A percentile compares a stretch with the other conserved stretches of the same genome.
Conservation (phyloP, 73 alveolate species). For the Diophrys sp. region DNA sequence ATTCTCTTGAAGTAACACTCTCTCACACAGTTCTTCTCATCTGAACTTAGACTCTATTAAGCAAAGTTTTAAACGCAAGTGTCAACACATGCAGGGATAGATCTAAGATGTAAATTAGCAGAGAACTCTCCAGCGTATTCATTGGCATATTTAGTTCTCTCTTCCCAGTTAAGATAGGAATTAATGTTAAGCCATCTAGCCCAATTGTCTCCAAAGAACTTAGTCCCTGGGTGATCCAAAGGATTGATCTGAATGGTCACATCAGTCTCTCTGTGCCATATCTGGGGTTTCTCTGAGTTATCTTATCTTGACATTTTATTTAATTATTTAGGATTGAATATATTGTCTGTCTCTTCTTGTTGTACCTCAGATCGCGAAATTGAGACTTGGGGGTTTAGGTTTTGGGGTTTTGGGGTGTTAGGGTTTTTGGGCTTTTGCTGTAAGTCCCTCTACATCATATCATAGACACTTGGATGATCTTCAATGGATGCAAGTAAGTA, state of each 20-base stretch:
- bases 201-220: constrained; percentile 25
- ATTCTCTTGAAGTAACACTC: too few species aligned
- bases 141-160: constrained; percentile 4
- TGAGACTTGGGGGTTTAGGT: too few species aligned
- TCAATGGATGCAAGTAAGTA: neutral
- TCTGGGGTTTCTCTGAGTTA: constrained; percentile 9
- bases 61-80: too few species aligned
- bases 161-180: constrained; percentile 8
- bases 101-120: constrained; percentile 6
- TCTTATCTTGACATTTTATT: too few species aligned
- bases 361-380: too few species aligned
- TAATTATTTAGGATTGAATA: too few species aligned
- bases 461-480: neutral
- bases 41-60: too few species aligned
- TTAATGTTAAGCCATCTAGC: constrained; percentile 1
- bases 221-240: constrained; percentile 19
- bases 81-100: constrained; percentile 21
- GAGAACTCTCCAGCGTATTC: constrained; percentile 13
- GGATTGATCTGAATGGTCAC: constrained; percentile 20
- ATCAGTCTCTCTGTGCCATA: constrained; percentile 27
- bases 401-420: too few species aligned
- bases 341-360: neutral
- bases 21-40: too few species aligned
- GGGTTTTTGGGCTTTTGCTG: too few species aligned
- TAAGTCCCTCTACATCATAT: neutral